A percentile compares a stretch with the other conserved stretches of the same genome.
These are phyloP conservation scores for Glycine latifolia DNA, from an alignment of 306 rosid species.

Conservation along the genomic window DNA sequence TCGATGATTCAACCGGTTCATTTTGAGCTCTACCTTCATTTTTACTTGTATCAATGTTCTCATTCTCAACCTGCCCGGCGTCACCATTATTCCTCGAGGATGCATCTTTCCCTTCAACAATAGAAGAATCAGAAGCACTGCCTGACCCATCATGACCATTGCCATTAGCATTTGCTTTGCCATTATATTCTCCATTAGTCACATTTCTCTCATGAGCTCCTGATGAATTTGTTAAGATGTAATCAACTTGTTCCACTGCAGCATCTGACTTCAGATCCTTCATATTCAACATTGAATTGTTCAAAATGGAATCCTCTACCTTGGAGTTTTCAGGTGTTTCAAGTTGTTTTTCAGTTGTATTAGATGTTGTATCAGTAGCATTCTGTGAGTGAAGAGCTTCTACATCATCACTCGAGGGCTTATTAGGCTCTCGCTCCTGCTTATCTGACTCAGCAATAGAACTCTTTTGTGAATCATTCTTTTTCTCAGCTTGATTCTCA, in stretches of 20 bases:
- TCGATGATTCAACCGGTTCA: slow-evolving; percentile 44
- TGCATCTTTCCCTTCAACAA: slow-evolving; percentile 33
- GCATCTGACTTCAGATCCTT: not conserved
- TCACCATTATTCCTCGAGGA: slow-evolving; percentile 28
- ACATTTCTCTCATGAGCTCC: slow-evolving; percentile 42
- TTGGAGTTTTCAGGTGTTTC: slow-evolving; percentile 46
- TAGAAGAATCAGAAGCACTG: slow-evolving; percentile 39
- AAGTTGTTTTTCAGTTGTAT: slow-evolving; percentile 19
- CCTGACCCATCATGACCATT: slow-evolving; percentile 27
- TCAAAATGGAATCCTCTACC: slow-evolving; percentile 47
- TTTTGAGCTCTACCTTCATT: slow-evolving; percentile 48
- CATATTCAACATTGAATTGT: slow-evolving; percentile 25
- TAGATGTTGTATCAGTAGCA: slow-evolving; percentile 7
- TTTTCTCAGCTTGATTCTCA: too few relatives aligned
- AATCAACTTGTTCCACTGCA: slow-evolving; percentile 42
- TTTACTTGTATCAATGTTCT: slow-evolving; percentile 39
- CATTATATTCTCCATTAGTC: slow-evolving; percentile 47
- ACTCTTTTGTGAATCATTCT: slow-evolving; percentile 12
- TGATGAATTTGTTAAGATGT: slow-evolving; percentile 46
- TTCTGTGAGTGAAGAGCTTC: slow-evolving; percentile 18
- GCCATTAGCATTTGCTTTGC: slow-evolving; percentile 42
- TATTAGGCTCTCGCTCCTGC: slow-evolving; percentile 46
- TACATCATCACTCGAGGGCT: not conserved
- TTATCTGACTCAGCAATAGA: slow-evolving; percentile 39
- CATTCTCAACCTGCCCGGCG: slow-evolving; percentile 32